These are phyloP conservation scores for Trichoderma lentiforme DNA, from an alignment of 2,329 filamentous ascomycete genomes.

Conservation along the genomic window DNA sequence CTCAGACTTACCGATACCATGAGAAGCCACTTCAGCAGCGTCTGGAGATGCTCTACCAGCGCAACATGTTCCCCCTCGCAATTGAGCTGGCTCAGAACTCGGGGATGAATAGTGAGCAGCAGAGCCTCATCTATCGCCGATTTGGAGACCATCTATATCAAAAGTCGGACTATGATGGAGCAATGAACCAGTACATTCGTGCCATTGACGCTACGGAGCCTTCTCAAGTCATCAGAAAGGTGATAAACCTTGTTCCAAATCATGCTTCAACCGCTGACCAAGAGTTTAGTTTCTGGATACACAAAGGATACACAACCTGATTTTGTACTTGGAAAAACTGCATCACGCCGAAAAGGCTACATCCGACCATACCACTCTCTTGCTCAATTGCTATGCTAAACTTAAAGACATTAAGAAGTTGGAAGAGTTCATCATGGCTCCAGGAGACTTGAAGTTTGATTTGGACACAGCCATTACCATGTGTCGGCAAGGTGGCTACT, in stretches of 20 bases:
- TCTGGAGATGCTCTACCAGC: constrained; percentile 87
- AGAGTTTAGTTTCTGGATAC: constrained; percentile 77
- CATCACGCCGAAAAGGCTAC: constrained; percentile 93
- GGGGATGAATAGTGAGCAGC: constrained; percentile 73
- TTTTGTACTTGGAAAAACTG: constrained; percentile 93
- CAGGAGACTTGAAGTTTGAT: constrained; percentile 92
- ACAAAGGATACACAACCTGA: constrained; percentile 94
- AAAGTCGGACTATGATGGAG: constrained; percentile 91
- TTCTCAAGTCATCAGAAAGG: constrained; percentile 92
- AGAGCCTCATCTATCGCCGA: constrained; percentile 87
- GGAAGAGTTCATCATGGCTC: constrained; percentile 94
- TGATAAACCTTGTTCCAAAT: constrained; percentile 31
- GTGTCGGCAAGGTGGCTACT: constrained; percentile 96
- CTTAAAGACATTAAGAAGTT: constrained; percentile 95
- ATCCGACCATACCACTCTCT: constrained; percentile 87
- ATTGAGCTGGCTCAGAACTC: constrained; percentile 91
- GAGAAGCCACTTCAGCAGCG: constrained; percentile 89
- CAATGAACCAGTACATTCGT: constrained; percentile 98
- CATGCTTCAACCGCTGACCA: neutral
- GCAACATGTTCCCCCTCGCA: constrained; percentile 86
- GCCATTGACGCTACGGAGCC: constrained; percentile 96
- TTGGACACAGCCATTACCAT: constrained; percentile 95
- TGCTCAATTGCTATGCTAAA: constrained; percentile 97
- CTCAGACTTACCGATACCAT: constrained; percentile 77
- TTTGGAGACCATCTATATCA: constrained; percentile 95